Percentiles rank a stretch among this genome's conserved stretches.
These are phyloP conservation scores for Saccharomyces cerevisiae DNA, from an alignment of 805 yeast genomes.

Conservation along the genomic window DNA sequence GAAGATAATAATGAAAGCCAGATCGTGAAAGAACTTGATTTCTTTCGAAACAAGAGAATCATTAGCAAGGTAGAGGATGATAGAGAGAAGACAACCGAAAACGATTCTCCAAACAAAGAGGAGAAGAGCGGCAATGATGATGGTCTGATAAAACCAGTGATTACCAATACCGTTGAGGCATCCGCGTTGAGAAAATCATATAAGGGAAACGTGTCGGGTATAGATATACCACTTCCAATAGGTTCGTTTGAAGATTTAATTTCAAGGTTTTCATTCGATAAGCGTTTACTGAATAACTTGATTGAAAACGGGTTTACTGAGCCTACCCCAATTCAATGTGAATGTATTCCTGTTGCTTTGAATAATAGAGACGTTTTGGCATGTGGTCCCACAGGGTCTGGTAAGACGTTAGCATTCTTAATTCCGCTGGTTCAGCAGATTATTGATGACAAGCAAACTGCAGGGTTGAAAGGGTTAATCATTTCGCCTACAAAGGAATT, in stretches of 20 bases:
- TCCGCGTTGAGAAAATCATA: constrained; percentile 47
- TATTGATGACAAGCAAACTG: constrained; percentile 20
- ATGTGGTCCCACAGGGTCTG: constrained; percentile 98
- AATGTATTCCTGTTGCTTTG: constrained; percentile 70
- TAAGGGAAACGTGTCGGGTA: constrained; percentile 68
- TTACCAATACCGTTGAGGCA: constrained; percentile 54
- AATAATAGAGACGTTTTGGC: constrained; percentile 72
- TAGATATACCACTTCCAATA: constrained; percentile 83
- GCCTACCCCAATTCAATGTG: constrained; percentile 92
- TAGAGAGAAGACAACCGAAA: constrained; percentile 19
- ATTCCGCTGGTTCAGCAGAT: constrained; percentile 59
- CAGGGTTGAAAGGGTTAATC: constrained; percentile 64
- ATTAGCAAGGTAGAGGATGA: constrained; percentile 23
- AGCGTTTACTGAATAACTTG: constrained; percentile 47
- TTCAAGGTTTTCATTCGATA: constrained; percentile 57
- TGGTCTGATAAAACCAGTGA: constrained; percentile 33
- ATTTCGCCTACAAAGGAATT: constrained; percentile 93
- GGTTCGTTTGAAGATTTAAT: constrained; percentile 80
- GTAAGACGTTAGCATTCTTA: constrained; percentile 86
- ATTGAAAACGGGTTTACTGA: constrained; percentile 62
- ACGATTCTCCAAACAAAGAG: constrained; percentile 22
- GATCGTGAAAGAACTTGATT: constrained; percentile 70
- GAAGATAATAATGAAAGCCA: constrained; percentile 35
- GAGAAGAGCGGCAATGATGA: constrained; percentile 26
- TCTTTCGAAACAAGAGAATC: constrained; percentile 55